Evolutionary conservation across 345 rosid species (phyloP), one percentile per base, ranked within the genome.

Genomic region (Salix arbutifolia): DNA sequence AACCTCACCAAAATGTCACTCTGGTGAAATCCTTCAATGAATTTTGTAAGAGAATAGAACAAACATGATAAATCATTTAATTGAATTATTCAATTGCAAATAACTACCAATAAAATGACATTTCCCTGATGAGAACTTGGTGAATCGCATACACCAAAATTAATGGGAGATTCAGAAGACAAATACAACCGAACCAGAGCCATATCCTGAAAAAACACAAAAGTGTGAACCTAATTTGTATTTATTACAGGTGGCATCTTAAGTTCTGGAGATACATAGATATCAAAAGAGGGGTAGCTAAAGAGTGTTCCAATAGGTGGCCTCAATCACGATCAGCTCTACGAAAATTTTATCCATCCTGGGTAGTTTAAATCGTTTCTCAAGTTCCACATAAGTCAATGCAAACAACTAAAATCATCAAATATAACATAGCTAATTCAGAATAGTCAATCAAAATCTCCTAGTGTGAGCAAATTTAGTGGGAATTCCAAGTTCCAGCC

Each of bases 41-140:
- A 26, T 31, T 74, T 74, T 48, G 70, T 30, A 44, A 44, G 40
- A 64, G 61, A 74, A 48, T 12, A 13, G 46, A 65, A 21, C 70
- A 65, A 74, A 48, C 70, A 46, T 46, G 77, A 74, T 46, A 65
- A 26, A 65, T 60, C 70, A 65, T 74, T 56, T 70, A 48, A 46
- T 16, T 74, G 67, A 58, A 73, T 38, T 44, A 53, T 60, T 62
- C 44, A 52, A 73, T 26, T 61, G 28, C 37, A 60, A 35, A 60
- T 25, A 0, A 40, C 40, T 18, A 73, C 8, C 19, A 38, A 16
- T 21, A 50, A 71, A 71, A 18, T n/a, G 42, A 30, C 44, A 71
- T 60, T 52, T 71, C 23, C 7, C 25, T 31, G 26, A 42, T 71
- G 74, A 72, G 66, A 72, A 56, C 31, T 28, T 72, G 74, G 35